Evolutionary conservation across 2,329 filamentous ascomycete genomes (phyloP).

Genomic region (Harringtonia lauricola): DNA sequence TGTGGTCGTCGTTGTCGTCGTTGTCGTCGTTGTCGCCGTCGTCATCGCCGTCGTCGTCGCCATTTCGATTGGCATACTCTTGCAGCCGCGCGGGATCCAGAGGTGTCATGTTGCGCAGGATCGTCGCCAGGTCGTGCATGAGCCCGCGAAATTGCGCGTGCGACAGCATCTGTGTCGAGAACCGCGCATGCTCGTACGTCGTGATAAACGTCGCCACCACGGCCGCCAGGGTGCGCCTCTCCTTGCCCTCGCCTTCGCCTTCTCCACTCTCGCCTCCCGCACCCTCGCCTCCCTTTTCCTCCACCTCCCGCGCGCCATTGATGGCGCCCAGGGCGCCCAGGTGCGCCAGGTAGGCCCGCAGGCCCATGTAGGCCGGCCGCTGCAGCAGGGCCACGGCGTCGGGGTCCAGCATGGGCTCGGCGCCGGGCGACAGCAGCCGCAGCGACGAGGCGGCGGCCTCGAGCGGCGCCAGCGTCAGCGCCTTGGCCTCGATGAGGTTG

Average conservation of each 20-base stretch:
- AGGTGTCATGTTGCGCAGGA: constrained; percentile 65
- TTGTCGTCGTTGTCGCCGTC: constrained; percentile 11
- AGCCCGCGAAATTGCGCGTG: constrained; percentile 63
- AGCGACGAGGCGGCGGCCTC: constrained; percentile 25
- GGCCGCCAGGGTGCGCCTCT: neutral
- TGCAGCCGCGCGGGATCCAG: constrained; percentile 44
- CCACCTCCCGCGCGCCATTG: constrained; percentile 4
- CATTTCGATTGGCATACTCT: constrained; percentile 6
- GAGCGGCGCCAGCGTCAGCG: constrained; percentile 68
- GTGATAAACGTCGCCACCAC: constrained; percentile 54
- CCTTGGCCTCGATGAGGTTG: constrained; percentile 84
- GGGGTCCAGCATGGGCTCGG: constrained; percentile 44
- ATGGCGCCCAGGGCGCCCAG: constrained; percentile 57
- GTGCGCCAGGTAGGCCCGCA: constrained; percentile 69
- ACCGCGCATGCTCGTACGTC: constrained; percentile 76
- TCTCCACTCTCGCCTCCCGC: neutral
- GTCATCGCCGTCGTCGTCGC: constrained; percentile 8
- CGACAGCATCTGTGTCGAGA: constrained; percentile 58
- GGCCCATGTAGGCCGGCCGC: constrained; percentile 56
- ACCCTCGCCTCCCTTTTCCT: neutral
- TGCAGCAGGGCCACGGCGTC: constrained; percentile 62
- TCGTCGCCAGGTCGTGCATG: constrained; percentile 75
- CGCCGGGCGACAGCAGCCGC: constrained; percentile 3
- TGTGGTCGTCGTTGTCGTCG: constrained; percentile 20
- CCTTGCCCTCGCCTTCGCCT: neutral